These are phyloP conservation scores for Histomonas meleagridis DNA, from an alignment of 208 protist species.

Conservation along the genomic window DNA sequence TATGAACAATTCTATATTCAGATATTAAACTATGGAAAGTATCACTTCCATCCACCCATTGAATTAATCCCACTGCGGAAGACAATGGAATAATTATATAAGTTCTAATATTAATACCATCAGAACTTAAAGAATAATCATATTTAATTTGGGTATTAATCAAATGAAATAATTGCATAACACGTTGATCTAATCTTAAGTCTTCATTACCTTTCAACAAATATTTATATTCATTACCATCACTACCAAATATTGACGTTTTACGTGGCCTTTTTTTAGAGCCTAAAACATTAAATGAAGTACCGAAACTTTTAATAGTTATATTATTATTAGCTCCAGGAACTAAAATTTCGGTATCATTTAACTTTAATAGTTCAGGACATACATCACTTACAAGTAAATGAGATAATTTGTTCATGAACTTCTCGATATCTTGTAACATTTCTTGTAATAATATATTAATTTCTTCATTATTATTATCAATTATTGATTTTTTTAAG, in stretches of 20 bases:
- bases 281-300: background rate
- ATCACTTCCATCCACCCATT: slow-evolving; percentile 23
- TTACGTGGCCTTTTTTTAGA: background rate
- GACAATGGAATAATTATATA: slow-evolving; percentile 22
- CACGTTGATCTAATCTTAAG: slow-evolving; percentile 16
- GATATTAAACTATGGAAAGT: background rate
- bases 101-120: background rate
- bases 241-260: background rate
- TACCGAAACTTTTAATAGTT: background rate
- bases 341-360: background rate
- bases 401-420: background rate
- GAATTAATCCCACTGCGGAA: background rate
- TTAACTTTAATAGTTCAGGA: background rate
- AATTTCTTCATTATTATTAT: background rate
- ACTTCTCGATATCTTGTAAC: background rate
- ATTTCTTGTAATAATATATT: background rate
- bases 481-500: background rate
- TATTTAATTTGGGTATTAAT: background rate
- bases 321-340: background rate
- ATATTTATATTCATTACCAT: background rate
- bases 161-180: slow-evolving; percentile 27
- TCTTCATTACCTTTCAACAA: slow-evolving; percentile 35
- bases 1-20: background rate
- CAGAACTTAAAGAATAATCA: background rate
- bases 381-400: background rate